phyloP scores from a whole-genome alignment of 208 protist species.

The Leishmania aethiopica region DNA sequence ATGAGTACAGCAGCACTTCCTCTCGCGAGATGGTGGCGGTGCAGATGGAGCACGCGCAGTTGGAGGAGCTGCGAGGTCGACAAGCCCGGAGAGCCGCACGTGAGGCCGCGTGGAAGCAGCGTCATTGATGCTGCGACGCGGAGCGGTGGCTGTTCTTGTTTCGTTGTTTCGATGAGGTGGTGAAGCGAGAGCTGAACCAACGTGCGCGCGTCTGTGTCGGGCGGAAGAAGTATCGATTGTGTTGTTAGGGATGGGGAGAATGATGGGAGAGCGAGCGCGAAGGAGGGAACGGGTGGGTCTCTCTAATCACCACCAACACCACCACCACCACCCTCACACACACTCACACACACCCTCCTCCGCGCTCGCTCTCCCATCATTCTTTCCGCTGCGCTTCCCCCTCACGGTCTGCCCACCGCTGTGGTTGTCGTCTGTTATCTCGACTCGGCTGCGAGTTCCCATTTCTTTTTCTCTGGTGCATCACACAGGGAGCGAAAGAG shows the following conservation, averaged over 20 bases:
- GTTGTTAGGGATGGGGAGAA: background rate
- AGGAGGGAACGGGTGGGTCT: background rate
- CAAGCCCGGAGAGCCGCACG: constrained; percentile 15
- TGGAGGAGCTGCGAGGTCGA: constrained; percentile 13
- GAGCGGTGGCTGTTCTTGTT: background rate
- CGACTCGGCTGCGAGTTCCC: background rate
- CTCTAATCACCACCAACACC: background rate
- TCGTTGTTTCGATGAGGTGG: background rate
- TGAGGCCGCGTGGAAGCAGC: constrained; percentile 22
- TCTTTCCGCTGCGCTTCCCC: background rate
- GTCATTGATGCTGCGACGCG: background rate
- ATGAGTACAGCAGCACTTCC: background rate
- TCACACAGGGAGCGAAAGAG: background rate
- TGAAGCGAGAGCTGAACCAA: background rate
- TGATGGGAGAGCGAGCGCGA: background rate
- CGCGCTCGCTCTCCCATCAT: background rate
- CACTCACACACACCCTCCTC: background rate
- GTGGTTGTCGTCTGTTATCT: background rate
- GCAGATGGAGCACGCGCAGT: constrained; percentile 15
- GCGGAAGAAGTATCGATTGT: background rate
- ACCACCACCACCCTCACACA: background rate
- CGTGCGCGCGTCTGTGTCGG: background rate
- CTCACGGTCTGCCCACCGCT: background rate
- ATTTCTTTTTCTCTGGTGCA: background rate
- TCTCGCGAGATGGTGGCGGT: background rate